Evolutionary conservation across 1,284 basidiomycete species (phyloP), one percentile per base, ranked within the genome.

Genomic region (Athelia psychrophila): DNA sequence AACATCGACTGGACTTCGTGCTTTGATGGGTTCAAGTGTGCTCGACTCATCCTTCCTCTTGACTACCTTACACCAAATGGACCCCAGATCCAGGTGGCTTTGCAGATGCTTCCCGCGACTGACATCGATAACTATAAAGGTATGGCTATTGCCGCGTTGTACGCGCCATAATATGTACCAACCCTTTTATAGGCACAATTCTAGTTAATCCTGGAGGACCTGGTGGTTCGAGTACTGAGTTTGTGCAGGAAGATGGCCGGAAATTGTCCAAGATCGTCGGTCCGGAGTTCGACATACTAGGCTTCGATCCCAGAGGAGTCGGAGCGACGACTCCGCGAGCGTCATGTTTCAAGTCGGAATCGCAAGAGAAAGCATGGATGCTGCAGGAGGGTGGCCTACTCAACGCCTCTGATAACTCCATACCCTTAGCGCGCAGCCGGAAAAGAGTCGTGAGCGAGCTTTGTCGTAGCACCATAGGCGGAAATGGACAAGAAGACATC

Each of bases 261-360:
- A 24, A 13, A n/a, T 19, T 60, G 23, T 50, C 57, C 18, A 45
- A 50, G 13, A 25, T 57, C 10, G 49, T 72, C 24, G 68, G 70
- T 16, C 57, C 61, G 25, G 61, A 71, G 8, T 74, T 65, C 54
- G 72, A 75, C 54, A 59, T 76, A n/a, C 55, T 75, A 38, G 73
- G 73, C 2, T 75, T 75, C 54, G 75, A 76, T 56, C 74, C 73
- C 16, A 62, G 75, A 50, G 75, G 75, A 1, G 70, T 75, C 44
- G 73, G 72, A 12, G 40, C 57, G 24, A 69, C 72, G 1, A 55
- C 44, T 8, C 44, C 44, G 22, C 25, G 15, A 12, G 19, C 44
- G 16, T 23, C 10, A 5, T 46, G 44, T 27, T 46, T 46, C 24
- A 20, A 46, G 8, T 46, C 44, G 10, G 25, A 27, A 10, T 46